Conservation (phyloP, 2,329 filamentous ascomycete species). For the Apiospora kogelbergensis region DNA sequence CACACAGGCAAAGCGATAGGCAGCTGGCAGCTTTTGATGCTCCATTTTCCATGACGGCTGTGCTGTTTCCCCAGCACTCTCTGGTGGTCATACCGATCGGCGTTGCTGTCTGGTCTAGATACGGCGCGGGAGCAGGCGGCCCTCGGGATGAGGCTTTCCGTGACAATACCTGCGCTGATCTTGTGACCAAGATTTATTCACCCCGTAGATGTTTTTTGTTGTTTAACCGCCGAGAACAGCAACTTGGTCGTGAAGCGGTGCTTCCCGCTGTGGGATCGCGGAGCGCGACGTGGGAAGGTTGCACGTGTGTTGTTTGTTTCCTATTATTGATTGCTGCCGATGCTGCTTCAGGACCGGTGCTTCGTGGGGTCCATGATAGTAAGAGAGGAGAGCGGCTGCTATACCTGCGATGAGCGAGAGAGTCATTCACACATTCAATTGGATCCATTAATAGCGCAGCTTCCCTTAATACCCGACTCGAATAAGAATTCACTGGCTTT, state of each 20-base stretch:
- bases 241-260: not conserved
- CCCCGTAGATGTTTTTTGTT: not conserved
- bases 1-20: not conserved
- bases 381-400: not conserved
- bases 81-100: not conserved
- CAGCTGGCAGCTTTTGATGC: not conserved
- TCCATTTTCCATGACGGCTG: not conserved
- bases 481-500: not conserved
- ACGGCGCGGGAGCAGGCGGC: not conserved
- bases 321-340: not conserved
- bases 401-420: not conserved
- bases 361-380: not conserved
- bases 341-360: not conserved
- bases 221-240: not conserved
- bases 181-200: not conserved
- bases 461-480: not conserved
- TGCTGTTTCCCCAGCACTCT: not conserved
- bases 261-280: not conserved
- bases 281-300: not conserved
- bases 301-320: not conserved
- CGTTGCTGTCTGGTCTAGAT: not conserved
- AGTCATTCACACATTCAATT: not conserved
- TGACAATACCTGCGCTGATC: not conserved
- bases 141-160: not conserved
- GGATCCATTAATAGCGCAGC: not conserved